phyloP scores from a whole-genome alignment of 257 asterid species.

The Echium plantagineum region DNA sequence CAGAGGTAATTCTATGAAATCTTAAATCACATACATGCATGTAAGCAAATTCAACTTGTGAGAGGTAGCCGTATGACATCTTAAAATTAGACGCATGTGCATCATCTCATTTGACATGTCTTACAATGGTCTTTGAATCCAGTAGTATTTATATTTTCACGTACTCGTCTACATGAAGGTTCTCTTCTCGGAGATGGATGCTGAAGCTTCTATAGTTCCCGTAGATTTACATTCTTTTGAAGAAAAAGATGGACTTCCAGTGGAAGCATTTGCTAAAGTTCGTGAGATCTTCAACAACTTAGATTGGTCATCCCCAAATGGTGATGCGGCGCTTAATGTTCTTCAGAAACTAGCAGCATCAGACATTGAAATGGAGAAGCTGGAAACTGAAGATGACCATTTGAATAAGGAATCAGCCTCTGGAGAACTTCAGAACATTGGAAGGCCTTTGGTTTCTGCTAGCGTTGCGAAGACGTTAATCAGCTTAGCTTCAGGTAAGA shows the following conservation, averaged over 20 bases:
- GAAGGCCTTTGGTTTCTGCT: constrained; percentile 26
- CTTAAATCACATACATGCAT: constrained; percentile 1
- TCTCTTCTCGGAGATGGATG: constrained; percentile 88
- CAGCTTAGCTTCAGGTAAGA: constrained; percentile 19
- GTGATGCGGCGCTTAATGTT: constrained; percentile 48
- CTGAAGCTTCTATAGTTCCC: constrained; percentile 49
- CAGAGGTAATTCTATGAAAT: constrained; percentile 50
- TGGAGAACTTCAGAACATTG: constrained; percentile 21
- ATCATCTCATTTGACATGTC: neutral
- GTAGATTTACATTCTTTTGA: constrained; percentile 62
- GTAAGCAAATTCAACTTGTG: neutral
- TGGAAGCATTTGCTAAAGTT: constrained; percentile 86
- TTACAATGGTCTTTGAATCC: neutral
- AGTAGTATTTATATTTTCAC: neutral
- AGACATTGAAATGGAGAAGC: constrained; percentile 26
- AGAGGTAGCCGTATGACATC: constrained; percentile 42
- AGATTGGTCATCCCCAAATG: constrained; percentile 73
- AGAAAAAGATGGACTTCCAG: constrained; percentile 95
- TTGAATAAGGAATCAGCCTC: constrained; percentile 8
- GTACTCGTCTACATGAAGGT: constrained; percentile 40
- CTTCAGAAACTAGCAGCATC: constrained; percentile 44
- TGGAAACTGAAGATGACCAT: constrained; percentile 26
- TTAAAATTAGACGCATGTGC: constrained; percentile 2
- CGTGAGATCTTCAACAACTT: constrained; percentile 79
- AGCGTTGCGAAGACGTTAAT: constrained; percentile 22